Evolutionary conservation across 108 stramenopile species (phyloP), one percentile per base, ranked within the genome.

Genomic region (Licmophora abbreviata): DNA sequence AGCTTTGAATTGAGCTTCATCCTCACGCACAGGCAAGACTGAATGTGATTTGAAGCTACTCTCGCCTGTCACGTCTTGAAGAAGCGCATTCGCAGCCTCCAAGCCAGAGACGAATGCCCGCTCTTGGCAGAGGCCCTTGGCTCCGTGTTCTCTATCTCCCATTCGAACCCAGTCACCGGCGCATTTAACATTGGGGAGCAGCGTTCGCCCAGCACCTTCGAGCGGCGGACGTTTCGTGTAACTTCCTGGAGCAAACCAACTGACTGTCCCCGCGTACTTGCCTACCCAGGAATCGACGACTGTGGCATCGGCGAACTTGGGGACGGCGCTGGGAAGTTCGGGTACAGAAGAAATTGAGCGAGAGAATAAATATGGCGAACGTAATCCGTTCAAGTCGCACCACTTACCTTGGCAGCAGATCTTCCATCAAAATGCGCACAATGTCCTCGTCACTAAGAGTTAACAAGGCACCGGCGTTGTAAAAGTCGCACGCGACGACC

Each of bases 101-200:
- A 92, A 66, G 5, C 94, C 94, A 1, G 81, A 79, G 0, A 95
- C 94, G 45, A 70, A 90, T 8, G 94, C 94, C 8, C 94, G 64
- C 48, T 95, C 94, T 68, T 95, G 93, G 57, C 94, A 93, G 31
- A 95, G 65, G 17, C 94, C 94, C 49, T 95, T 95, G 26, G 91
- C 87, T 7, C 91, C 91, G 70, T 95, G 94, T 50, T 95, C 94
- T 5, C 76, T 59, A 5, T 89, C 85, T 6, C 94, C 94, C 91
- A 89, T 89, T 12, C 93, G 64, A 0, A 95, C 94, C 85, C 88
- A 91, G 45, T 95, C 94, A 6, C 94, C 94, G 0, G 91, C 89
- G 61, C 81, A 94, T 49, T 80, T 84, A 46, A 95, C 63, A 29
- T 73, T 82, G 8, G 77, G 72, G 25, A 88, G 38, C 0, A 68